phyloP scores from a whole-genome alignment of 2,329 filamentous ascomycete genomes.

The Beauveria pseudobassiana region DNA sequence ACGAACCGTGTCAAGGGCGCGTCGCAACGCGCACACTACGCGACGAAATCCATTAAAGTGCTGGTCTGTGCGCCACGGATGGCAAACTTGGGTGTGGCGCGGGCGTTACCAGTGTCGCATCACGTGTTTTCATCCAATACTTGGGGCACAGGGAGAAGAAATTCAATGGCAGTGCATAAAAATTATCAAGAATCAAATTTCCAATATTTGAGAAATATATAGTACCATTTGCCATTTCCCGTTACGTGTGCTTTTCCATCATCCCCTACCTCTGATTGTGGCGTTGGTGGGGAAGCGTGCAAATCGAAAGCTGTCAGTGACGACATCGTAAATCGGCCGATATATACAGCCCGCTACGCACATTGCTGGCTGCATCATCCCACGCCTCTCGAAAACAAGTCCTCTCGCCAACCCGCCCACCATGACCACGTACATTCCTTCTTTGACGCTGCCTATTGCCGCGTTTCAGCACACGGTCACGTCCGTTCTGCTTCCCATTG shows the following conservation, averaged over 20 bases:
- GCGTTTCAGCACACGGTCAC: slow-evolving; percentile 66
- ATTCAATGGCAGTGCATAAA: neutral
- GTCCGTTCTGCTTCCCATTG: slow-evolving; percentile 69
- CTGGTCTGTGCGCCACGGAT: slow-evolving; percentile 18
- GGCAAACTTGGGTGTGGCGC: neutral
- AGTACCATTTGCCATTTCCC: too few relatives aligned
- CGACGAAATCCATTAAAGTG: slow-evolving; percentile 23
- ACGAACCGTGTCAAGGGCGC: slow-evolving; percentile 17
- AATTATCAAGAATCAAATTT: too few relatives aligned
- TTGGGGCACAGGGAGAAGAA: neutral
- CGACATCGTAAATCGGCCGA: neutral
- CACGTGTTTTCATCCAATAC: neutral
- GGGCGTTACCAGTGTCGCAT: neutral
- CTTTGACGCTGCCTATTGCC: slow-evolving; percentile 62
- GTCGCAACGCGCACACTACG: slow-evolving; percentile 23
- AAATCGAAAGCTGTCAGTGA: neutral
- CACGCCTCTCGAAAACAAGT: too few relatives aligned
- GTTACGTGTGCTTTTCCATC: too few relatives aligned
- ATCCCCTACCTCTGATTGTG: neutral
- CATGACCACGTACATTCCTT: slow-evolving; percentile 78
- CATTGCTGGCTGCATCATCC: neutral
- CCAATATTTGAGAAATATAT: neutral
- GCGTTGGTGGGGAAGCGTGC: neutral
- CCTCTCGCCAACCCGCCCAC: neutral
- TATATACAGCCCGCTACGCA: neutral